Percentiles rank a stretch among this genome's conserved stretches.
These are phyloP conservation scores for Penicillium diatomitis DNA, from an alignment of 495 filamentous ascomycete genomes.

Conservation along the genomic window DNA sequence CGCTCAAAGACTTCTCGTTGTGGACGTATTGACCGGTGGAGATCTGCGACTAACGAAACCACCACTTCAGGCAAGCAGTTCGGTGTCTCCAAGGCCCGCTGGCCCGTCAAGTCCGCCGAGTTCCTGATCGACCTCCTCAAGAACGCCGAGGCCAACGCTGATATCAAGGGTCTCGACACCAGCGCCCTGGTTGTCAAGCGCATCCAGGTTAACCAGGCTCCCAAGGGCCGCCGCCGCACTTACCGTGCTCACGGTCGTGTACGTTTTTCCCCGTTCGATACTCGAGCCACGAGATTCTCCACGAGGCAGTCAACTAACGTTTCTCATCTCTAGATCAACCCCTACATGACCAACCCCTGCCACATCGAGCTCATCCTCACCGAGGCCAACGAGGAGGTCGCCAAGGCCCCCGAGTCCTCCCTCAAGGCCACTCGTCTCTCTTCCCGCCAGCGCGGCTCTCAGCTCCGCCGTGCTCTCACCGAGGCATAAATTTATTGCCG, in stretches of 20 bases:
- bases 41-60: conserved; percentile 13
- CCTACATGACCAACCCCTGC: conserved; percentile 99
- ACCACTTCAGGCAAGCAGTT: conserved; percentile 83
- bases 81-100: conserved; percentile 93
- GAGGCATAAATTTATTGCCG: conserved; percentile 50
- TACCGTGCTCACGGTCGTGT: conserved; percentile 99
- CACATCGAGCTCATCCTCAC: conserved; percentile 99
- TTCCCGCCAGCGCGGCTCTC: conserved; percentile 80
- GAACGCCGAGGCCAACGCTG: conserved; percentile 99
- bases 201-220: conserved; percentile 99
- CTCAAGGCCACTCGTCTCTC: conserved; percentile 56
- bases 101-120: conserved; percentile 98
- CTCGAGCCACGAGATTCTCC: neutral
- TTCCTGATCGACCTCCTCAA: conserved; percentile 94
- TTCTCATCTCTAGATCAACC: conserved; percentile 68
- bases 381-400: conserved; percentile 77
- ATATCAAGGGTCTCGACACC: conserved; percentile 97
- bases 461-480: conserved; percentile 71
- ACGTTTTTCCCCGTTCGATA: conserved; percentile 40
- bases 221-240: conserved; percentile 93
- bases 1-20: conserved; percentile 9
- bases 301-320: neutral
- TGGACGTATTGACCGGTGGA: conserved; percentile 6
- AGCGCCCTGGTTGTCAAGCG: conserved; percentile 94
- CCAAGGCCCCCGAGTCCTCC: conserved; percentile 52